Evolutionary conservation across 306 rosid genomes (phyloP).

Genomic region (Begonia masoniana): DNA sequence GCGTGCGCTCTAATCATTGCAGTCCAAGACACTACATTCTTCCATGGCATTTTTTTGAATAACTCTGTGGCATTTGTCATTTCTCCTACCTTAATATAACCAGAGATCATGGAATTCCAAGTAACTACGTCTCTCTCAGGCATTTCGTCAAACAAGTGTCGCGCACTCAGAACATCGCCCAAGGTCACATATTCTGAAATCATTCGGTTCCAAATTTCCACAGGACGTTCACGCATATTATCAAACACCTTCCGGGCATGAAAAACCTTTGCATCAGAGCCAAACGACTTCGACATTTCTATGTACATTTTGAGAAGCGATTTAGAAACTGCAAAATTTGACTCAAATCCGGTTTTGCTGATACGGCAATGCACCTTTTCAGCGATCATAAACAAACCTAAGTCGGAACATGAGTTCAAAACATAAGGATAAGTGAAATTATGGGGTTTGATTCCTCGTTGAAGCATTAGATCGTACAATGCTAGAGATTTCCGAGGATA

Average conservation of each 20-base stretch:
- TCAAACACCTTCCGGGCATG: slow-evolving; percentile 18
- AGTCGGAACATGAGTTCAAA: slow-evolving; percentile 14
- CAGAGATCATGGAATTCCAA: slow-evolving; percentile 16
- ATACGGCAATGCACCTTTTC: slow-evolving; percentile 16
- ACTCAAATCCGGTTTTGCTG: slow-evolving; percentile 11
- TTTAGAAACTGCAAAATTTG: slow-evolving; percentile 5
- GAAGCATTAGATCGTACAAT: slow-evolving; percentile 16
- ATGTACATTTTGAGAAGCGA: slow-evolving; percentile 14
- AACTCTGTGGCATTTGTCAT: slow-evolving; percentile 12
- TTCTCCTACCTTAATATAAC: slow-evolving; percentile 10
- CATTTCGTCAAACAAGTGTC: slow-evolving; percentile 13
- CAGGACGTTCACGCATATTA: slow-evolving; percentile 6
- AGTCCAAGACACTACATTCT: slow-evolving; percentile 22
- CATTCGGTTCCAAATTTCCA: slow-evolving; percentile 12
- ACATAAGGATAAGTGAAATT: slow-evolving; percentile 21
- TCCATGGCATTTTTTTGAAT: slow-evolving; percentile 12
- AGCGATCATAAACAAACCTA: slow-evolving; percentile 15
- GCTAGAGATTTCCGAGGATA: slow-evolving; percentile 5
- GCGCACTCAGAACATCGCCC: slow-evolving; percentile 12
- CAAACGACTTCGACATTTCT: slow-evolving; percentile 1
- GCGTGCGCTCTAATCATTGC: slow-evolving; percentile 14
- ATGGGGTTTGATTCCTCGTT: slow-evolving; percentile 20
- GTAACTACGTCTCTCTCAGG: slow-evolving; percentile 13
- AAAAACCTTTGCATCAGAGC: neutral
- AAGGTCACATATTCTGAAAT: slow-evolving; percentile 1